These are phyloP conservation scores for Ceriops zippeliana DNA, from an alignment of 345 rosid genomes.

Conservation along the genomic window DNA sequence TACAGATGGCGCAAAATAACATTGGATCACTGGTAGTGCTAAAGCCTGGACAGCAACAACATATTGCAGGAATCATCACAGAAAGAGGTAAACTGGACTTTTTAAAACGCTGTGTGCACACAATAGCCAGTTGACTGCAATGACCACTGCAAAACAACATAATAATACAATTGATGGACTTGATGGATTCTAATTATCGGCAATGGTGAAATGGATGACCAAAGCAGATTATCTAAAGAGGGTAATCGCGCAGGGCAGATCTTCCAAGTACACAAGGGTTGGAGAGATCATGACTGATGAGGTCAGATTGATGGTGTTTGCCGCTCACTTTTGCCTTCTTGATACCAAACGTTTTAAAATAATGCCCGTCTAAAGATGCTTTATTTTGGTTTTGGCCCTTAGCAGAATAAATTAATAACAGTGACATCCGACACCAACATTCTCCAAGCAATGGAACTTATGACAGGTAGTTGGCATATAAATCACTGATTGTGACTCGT, in stretches of 20 bases:
- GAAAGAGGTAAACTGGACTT: constrained; percentile 58
- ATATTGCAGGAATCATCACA: constrained; percentile 80
- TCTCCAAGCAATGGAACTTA: constrained; percentile 79
- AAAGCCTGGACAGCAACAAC: constrained; percentile 64
- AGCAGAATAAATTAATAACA: constrained; percentile 59
- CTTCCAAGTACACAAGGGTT: constrained; percentile 62
- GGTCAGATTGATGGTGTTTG: constrained; percentile 30
- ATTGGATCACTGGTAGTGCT: constrained; percentile 87
- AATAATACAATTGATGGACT: not conserved
- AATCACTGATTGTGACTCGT: not conserved
- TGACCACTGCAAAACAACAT: too few species aligned
- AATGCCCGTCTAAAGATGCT: constrained; percentile 3
- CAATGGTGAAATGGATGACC: constrained; percentile 20
- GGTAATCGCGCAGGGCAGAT: constrained; percentile 62
- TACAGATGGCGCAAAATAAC: constrained; percentile 83
- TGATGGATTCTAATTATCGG: not conserved
- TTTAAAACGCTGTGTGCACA: not conserved
- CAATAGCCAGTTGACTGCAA: too few species aligned
- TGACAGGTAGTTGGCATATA: constrained; percentile 54
- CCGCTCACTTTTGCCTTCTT: too few species aligned
- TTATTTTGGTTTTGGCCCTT: not conserved
- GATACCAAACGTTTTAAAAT: too few species aligned
- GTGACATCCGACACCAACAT: constrained; percentile 68
- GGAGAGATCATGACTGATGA: constrained; percentile 81
- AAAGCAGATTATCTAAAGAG: constrained; percentile 69